Conservation (phyloP, 2,329 filamentous ascomycete genomes). For the Orbilia brochopaga region DNA sequence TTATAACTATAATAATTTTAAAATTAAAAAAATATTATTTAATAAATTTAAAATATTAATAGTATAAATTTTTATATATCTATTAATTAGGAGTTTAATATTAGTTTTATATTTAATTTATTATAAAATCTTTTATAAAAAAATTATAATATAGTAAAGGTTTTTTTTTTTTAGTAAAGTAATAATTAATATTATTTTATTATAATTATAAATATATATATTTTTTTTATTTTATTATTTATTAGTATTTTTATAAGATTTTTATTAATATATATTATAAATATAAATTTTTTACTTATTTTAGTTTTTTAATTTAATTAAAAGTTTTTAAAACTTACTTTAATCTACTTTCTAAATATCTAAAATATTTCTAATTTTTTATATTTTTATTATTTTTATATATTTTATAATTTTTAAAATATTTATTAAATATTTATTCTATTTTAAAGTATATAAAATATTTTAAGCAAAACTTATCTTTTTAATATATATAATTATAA, state of each 20-base stretch:
- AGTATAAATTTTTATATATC: background rate
- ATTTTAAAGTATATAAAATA: background rate
- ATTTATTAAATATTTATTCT: background rate
- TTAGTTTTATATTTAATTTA: background rate
- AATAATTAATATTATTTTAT: background rate
- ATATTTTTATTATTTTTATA: background rate
- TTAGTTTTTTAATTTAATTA: background rate
- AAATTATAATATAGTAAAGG: background rate
- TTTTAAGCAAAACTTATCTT: background rate
- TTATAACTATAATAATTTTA: background rate
- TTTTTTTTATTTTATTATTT: conserved; percentile 2
- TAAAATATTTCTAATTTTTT: background rate
- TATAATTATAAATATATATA: background rate
- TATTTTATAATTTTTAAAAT: background rate
- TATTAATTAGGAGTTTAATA: background rate
- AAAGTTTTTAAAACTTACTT: background rate
- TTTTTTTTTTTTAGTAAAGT: background rate
- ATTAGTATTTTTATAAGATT: background rate
- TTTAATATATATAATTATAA: no score
- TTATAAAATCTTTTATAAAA: background rate
- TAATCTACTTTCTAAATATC: background rate
- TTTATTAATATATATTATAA: background rate
- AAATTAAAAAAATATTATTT: background rate
- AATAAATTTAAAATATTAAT: conserved; percentile 1
- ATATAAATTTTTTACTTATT: background rate